Evolutionary conservation across 345 rosid species (phyloP), one percentile per base, ranked within the genome.

Genomic region (Corymbia maculata): DNA sequence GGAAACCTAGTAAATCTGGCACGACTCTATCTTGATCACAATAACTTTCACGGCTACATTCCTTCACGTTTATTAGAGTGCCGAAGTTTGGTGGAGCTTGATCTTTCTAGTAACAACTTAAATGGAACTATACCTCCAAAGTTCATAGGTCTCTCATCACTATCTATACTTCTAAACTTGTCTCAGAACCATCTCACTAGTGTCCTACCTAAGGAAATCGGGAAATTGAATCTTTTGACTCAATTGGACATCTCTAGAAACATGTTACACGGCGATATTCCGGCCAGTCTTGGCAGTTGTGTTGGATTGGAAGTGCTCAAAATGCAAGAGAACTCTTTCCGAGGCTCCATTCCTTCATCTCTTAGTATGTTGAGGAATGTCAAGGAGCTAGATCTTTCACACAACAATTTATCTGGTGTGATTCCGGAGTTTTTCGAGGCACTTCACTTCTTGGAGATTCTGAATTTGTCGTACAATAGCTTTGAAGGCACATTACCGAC

Each of bases 191-290:
- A 85, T 47, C 61, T 93, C 50, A 22, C 52, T 8, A 89, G 93
- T 22, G 13, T 57, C 5, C 68, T 92, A 9, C 91, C 94, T 30
- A 13, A 22, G 13, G 86, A 89, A 21, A 79, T 91, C 0, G 89
- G 91, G 30, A 90, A 87, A 61, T 36, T 89, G 50, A 88, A 86
- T n/a, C 84, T 22, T 55, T 50, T 93, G 14, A 85, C 42, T 8
- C 9, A 4, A 10, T 85, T 92, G 17, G 93, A 91, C 87, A 51
- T 92, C 28, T 90, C 92, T 45, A 61, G 86, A 13, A 92, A 92
- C 49, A 66, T n/a, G 79, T 55, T 92, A 15, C 88, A 88, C 1
- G 91, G 92, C 47, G 85, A 55, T 42, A 90, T 92, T 86, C 91
- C 93, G 2, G 82, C 51, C 19, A 80, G 86, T 6, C 64, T 90